Conservation (phyloP, 352 stramenopile species). For the Achlya hypogyna region DNA sequence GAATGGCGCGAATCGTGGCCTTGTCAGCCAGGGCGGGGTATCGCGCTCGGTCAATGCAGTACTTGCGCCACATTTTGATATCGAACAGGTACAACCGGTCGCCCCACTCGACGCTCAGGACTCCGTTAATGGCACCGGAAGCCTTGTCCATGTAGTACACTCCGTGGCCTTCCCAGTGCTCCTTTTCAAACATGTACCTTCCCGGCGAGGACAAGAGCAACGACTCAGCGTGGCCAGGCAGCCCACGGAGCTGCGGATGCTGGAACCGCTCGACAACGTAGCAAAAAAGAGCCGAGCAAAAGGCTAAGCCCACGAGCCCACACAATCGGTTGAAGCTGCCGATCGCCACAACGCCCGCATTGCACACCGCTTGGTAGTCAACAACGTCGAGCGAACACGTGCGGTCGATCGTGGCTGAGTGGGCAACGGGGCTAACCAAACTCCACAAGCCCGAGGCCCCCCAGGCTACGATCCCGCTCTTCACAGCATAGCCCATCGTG, state of each 20-base stretch:
- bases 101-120: neutral
- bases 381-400: neutral
- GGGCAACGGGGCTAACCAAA: neutral
- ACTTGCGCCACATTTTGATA: slow-evolving; percentile 19
- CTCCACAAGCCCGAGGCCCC: no score
- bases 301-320: neutral
- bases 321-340: neutral
- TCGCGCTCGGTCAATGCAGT: no score
- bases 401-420: neutral
- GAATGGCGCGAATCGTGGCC: no score
- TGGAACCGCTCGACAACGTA: neutral
- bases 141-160: neutral
- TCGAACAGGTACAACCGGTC: slow-evolving; percentile 4
- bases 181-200: slow-evolving; percentile 2
- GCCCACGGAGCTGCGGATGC: neutral
- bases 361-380: neutral
- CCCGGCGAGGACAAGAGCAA: neutral
- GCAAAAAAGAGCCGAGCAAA: neutral
- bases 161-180: neutral
- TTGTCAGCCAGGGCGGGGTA: no score
- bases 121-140: neutral
- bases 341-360: neutral
- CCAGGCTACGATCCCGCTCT: slow-evolving; percentile 7
- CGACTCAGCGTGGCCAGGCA: neutral
- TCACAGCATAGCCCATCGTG: neutral